Percentiles rank a stretch among this genome's conserved stretches.
These are phyloP conservation scores for Leishmania amazonensis DNA, from an alignment of 208 protist genomes.

Conservation along the genomic window DNA sequence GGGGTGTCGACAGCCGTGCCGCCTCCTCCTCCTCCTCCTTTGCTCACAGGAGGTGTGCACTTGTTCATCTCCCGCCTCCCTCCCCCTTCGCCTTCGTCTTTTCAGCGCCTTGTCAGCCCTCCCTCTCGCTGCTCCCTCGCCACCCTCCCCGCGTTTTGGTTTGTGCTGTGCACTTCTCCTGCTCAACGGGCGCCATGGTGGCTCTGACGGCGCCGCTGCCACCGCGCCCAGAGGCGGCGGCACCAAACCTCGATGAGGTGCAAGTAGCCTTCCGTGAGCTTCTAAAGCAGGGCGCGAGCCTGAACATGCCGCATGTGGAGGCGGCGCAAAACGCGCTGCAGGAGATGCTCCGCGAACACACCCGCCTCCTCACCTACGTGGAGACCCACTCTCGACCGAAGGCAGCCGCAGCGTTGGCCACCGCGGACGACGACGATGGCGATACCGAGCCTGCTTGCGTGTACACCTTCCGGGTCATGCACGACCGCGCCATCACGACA, in stretches of 20 bases:
- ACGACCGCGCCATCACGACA: slow-evolving; percentile 10
- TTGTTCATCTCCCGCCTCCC: not conserved
- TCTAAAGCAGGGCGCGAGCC: slow-evolving; percentile 4
- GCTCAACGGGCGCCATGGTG: not conserved
- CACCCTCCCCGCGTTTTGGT: not conserved
- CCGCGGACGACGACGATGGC: not conserved
- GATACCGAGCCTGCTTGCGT: slow-evolving; percentile 13
- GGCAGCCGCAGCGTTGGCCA: not conserved
- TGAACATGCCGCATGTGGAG: slow-evolving; percentile 12
- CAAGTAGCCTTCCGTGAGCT: slow-evolving; percentile 21
- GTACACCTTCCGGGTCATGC: slow-evolving; percentile 21
- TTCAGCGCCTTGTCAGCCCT: no score
- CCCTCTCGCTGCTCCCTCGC: not conserved
- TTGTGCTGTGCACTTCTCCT: not conserved
- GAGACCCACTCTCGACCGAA: slow-evolving; percentile 26
- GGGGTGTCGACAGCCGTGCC: not conserved
- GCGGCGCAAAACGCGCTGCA: slow-evolving; percentile 24
- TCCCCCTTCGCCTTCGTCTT: not conserved
- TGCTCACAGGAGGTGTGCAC: not conserved
- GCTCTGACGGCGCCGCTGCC: not conserved
- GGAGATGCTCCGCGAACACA: slow-evolving; percentile 36
- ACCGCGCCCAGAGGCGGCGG: not conserved
- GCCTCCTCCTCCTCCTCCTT: not conserved
- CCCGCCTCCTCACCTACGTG: slow-evolving; percentile 29
- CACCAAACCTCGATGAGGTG: slow-evolving; percentile 34